These are phyloP conservation scores for Calonectria multiphialidica DNA, from an alignment of 2,329 filamentous ascomycete species.

Conservation along the genomic window DNA sequence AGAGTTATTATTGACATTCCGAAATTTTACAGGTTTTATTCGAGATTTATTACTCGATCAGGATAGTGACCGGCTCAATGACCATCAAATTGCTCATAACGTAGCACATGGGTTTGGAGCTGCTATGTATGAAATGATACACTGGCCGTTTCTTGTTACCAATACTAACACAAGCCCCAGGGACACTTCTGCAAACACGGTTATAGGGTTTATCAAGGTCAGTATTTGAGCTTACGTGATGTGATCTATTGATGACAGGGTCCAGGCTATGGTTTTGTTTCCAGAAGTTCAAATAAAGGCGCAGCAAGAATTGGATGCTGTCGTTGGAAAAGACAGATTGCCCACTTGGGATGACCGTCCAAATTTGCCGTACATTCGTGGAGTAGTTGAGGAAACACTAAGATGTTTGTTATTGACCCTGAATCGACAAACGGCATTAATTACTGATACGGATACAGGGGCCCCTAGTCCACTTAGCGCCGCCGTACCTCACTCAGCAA, in stretches of 20 bases:
- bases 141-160: neutral
- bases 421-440: too few species aligned
- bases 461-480: slow-evolving; percentile 1
- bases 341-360: slow-evolving; percentile 8
- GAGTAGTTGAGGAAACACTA: slow-evolving; percentile 2
- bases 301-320: neutral
- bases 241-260: neutral
- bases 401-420: neutral
- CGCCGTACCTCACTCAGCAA: neutral
- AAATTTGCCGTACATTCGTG: neutral
- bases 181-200: slow-evolving; percentile 11
- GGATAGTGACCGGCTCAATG: slow-evolving; percentile 1
- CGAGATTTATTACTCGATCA: neutral
- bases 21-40: neutral
- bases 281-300: slow-evolving; percentile 5
- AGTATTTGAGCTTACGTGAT: neutral
- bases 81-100: slow-evolving; percentile 4
- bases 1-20: too few species aligned
- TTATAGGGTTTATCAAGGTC: slow-evolving; percentile 5
- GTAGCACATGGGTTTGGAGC: slow-evolving; percentile 6
- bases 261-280: slow-evolving; percentile 12
- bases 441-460: neutral
- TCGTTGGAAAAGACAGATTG: neutral
- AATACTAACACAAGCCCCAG: neutral
- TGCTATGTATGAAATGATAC: neutral